Evolutionary conservation across 441 rosid species (phyloP).

Genomic region (Adansonia grandidieri): DNA sequence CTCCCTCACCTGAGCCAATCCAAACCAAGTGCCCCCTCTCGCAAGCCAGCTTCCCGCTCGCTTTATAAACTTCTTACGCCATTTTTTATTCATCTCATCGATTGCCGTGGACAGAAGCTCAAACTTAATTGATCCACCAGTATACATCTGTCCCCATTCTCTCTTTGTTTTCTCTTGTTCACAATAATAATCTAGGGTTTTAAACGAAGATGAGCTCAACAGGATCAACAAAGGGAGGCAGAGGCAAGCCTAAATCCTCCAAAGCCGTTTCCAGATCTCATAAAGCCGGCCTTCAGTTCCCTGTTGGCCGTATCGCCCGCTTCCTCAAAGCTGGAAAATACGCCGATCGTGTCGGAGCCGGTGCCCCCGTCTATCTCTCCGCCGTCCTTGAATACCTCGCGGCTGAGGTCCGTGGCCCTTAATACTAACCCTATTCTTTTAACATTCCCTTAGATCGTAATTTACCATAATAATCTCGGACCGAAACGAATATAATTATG

Average conservation of each 20-base stretch:
- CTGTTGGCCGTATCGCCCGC: constrained; percentile 60
- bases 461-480: neutral
- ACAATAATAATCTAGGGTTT: constrained; percentile 4
- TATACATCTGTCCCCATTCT: neutral
- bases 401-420: constrained; percentile 48
- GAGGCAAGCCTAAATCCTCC: constrained; percentile 51
- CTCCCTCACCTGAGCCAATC: constrained; percentile 7
- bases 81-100: neutral
- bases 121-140: neutral
- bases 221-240: constrained; percentile 44
- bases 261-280: constrained; percentile 50
- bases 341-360: constrained; percentile 58
- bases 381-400: constrained; percentile 70
- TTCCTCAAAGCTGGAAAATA: constrained; percentile 57
- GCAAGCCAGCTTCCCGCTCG: neutral
- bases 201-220: constrained; percentile 35
- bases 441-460: neutral
- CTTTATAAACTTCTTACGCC: neutral
- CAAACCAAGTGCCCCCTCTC: neutral
- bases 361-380: constrained; percentile 63
- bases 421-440: neutral
- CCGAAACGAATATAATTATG: too few relatives aligned
- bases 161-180: too few relatives aligned
- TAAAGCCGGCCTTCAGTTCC: constrained; percentile 68
- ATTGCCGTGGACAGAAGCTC: neutral